Conservation (phyloP, 371 early-diverging fungal species). For the Amoeboaphelidium occidentale region DNA sequence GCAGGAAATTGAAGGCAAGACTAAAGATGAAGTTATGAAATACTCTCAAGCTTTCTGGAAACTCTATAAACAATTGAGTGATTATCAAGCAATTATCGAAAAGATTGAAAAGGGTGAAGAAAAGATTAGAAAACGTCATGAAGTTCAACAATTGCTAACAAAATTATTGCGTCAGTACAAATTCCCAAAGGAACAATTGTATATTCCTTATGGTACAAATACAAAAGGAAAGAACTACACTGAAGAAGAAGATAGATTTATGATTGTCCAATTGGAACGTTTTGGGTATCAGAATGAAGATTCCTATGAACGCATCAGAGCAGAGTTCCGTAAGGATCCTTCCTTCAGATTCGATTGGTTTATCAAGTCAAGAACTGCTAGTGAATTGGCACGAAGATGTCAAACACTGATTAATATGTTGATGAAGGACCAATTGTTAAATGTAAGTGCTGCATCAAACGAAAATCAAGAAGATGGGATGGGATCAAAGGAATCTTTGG, state of each 20-base stretch:
- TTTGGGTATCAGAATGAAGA: slow-evolving; percentile 75
- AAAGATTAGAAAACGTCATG: slow-evolving; percentile 42
- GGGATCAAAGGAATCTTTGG: too few species aligned
- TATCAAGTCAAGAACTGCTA: slow-evolving; percentile 67
- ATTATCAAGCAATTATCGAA: slow-evolving; percentile 57
- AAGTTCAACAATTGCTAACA: slow-evolving; percentile 49
- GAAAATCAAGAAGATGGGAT: background rate
- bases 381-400: background rate
- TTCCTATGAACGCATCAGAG: slow-evolving; percentile 65
- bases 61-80: slow-evolving; percentile 49
- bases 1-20: slow-evolving; percentile 65
- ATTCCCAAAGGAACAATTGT: slow-evolving; percentile 58
- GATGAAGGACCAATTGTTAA: background rate
- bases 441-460: background rate
- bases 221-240: slow-evolving; percentile 71
- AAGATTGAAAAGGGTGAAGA: slow-evolving; percentile 72
- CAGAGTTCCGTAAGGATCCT: slow-evolving; percentile 52
- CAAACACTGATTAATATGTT: background rate
- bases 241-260: slow-evolving; percentile 88
- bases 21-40: slow-evolving; percentile 47
- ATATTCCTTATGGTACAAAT: slow-evolving; percentile 46
- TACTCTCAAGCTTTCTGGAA: slow-evolving; percentile 72
- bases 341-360: slow-evolving; percentile 93
- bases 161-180: slow-evolving; percentile 40
- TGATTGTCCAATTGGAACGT: slow-evolving; percentile 64